Evolutionary conservation across 148 eudicot species (phyloP).

Genomic region (Chenopodium formosanum): DNA sequence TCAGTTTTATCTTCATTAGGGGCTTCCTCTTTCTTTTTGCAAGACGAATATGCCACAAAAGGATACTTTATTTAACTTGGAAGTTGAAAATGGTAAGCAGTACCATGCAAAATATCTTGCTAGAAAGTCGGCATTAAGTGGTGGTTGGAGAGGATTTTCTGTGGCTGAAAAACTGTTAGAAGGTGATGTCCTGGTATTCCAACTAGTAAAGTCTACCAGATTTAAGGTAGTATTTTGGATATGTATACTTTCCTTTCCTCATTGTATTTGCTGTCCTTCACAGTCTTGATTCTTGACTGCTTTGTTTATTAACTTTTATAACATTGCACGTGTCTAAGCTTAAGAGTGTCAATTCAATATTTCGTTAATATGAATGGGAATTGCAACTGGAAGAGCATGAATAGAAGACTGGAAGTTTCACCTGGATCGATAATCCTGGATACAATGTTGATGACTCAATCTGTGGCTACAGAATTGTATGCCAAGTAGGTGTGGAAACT

Average conservation of each 20-base stretch:
- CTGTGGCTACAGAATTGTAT: not conserved
- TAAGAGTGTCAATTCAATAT: not conserved
- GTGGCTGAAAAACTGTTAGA: constrained; percentile 45
- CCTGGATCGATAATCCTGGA: not conserved
- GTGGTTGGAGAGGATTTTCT: constrained; percentile 70
- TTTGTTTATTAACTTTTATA: not conserved
- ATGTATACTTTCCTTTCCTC: not conserved
- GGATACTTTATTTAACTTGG: constrained; percentile 40
- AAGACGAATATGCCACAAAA: constrained; percentile 45
- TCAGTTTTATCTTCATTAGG: constrained; percentile 35
- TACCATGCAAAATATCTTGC: constrained; percentile 41
- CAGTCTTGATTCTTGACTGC: not conserved
- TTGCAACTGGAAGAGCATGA: not conserved
- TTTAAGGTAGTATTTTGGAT: constrained; percentile 44
- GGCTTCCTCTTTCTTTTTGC: constrained; percentile 54
- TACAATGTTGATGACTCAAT: not conserved
- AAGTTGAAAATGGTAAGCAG: constrained; percentile 49
- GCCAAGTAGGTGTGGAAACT: not conserved
- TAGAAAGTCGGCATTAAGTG: constrained; percentile 55
- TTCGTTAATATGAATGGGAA: not conserved
- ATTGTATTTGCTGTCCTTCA: not conserved
- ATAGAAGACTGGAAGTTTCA: not conserved
- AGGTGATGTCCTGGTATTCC: constrained; percentile 64
- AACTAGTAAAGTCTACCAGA: constrained; percentile 40
- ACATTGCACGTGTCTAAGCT: not conserved